Conservation (phyloP, 352 stramenopile species). For the Lagenidium giganteum region DNA sequence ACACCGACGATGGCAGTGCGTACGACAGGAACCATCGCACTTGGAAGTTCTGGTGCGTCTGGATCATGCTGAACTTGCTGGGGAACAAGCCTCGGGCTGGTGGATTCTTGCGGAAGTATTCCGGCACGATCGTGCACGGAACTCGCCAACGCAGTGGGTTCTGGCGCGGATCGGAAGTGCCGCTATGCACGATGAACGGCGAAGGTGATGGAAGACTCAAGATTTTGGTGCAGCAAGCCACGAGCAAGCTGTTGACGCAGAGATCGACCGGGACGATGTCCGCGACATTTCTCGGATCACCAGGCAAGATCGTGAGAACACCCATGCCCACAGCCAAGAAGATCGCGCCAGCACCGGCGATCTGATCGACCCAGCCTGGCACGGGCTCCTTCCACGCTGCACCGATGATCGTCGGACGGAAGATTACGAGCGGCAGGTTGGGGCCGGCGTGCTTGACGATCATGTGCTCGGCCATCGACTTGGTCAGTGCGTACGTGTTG, state of each 20-base stretch:
- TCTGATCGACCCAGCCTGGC: slow-evolving; percentile 79
- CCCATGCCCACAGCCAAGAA: slow-evolving; percentile 74
- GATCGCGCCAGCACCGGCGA: slow-evolving; percentile 72
- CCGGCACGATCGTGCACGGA: slow-evolving; percentile 43
- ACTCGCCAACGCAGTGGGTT: slow-evolving; percentile 81
- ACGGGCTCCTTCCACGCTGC: slow-evolving; percentile 84
- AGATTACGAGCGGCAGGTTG: slow-evolving; percentile 64
- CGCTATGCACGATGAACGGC: slow-evolving; percentile 67
- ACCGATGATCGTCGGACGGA: slow-evolving; percentile 82
- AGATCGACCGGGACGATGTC: slow-evolving; percentile 83
- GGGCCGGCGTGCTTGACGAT: slow-evolving; percentile 38
- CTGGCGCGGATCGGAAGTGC: slow-evolving; percentile 69
- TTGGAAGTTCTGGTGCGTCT: slow-evolving; percentile 75
- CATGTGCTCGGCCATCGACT: slow-evolving; percentile 84
- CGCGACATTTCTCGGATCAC: slow-evolving; percentile 70
- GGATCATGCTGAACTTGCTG: slow-evolving; percentile 73
- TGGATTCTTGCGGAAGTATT: slow-evolving; percentile 74
- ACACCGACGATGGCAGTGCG: slow-evolving; percentile 72
- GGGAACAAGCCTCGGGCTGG: slow-evolving; percentile 43
- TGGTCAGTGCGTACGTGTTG: slow-evolving; percentile 88
- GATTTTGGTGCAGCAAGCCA: slow-evolving; percentile 37
- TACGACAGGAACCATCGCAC: slow-evolving; percentile 82
- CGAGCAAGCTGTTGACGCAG: slow-evolving; percentile 70
- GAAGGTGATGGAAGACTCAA: slow-evolving; percentile 10
- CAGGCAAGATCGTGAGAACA: slow-evolving; percentile 77